Conservation (phyloP, 352 stramenopile species). For the Pythium rishiriense region DNA sequence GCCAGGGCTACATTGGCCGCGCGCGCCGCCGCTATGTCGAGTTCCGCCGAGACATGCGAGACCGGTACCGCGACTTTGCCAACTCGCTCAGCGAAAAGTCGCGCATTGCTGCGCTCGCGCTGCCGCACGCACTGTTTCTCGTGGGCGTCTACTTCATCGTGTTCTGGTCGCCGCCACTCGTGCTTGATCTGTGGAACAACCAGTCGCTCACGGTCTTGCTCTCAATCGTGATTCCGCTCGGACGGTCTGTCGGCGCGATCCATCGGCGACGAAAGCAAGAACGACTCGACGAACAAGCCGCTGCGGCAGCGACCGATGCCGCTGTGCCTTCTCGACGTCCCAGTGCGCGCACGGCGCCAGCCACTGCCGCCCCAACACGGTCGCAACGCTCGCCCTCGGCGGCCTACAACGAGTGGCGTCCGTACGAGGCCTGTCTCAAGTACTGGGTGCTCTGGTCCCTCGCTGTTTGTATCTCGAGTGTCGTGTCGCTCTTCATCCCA, state of each 20-base stretch:
- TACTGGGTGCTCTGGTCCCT: slow-evolving; percentile 86
- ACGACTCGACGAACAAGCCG: slow-evolving; percentile 15
- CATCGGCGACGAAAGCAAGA: slow-evolving; percentile 45
- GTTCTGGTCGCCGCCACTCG: slow-evolving; percentile 46
- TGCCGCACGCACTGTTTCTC: slow-evolving; percentile 75
- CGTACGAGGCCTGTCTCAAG: slow-evolving; percentile 78
- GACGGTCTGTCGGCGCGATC: slow-evolving; percentile 66
- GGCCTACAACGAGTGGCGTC: slow-evolving; percentile 51
- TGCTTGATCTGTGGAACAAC: slow-evolving; percentile 56
- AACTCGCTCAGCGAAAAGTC: slow-evolving; percentile 71
- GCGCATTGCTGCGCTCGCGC: slow-evolving; percentile 49
- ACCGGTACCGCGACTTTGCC: slow-evolving; percentile 71
- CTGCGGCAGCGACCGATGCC: not conserved
- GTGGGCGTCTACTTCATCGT: slow-evolving; percentile 56
- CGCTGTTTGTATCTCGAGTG: slow-evolving; percentile 38
- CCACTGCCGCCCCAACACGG: not conserved
- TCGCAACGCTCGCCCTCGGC: not conserved
- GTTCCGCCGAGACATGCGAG: slow-evolving; percentile 48
- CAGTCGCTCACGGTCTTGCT: slow-evolving; percentile 61
- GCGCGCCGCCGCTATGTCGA: slow-evolving; percentile 49
- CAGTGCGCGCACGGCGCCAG: slow-evolving; percentile 1
- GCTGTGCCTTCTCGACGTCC: not conserved
- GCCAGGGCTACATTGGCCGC: slow-evolving; percentile 67
- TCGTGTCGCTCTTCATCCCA: slow-evolving; percentile 70
- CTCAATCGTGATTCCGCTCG: slow-evolving; percentile 61